phyloP scores from a whole-genome alignment of 2,329 filamentous ascomycete species.

The Cladosporium austrohemisphaericum region DNA sequence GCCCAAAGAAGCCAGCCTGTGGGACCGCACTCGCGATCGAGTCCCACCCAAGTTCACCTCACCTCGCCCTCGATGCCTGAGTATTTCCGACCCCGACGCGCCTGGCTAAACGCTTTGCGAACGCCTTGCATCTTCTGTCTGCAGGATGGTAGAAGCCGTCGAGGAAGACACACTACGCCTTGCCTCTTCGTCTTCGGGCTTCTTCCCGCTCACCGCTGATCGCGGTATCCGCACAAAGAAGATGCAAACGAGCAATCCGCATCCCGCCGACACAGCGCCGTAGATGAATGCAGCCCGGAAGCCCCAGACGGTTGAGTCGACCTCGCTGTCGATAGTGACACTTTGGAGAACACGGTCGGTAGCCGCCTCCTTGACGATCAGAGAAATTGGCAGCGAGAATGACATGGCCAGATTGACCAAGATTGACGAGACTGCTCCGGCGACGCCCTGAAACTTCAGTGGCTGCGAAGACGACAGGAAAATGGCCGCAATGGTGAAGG shows the following conservation, averaged over 20 bases:
- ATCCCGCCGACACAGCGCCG: constrained; percentile 28
- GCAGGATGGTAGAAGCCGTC: neutral
- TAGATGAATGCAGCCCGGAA: constrained; percentile 31
- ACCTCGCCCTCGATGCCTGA: neutral
- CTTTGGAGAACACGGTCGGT: neutral
- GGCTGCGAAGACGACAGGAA: constrained; percentile 33
- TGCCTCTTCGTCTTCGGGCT: constrained; percentile 21
- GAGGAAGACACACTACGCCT: neutral
- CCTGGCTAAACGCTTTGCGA: neutral
- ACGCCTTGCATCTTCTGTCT: neutral
- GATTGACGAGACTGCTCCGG: constrained; percentile 34
- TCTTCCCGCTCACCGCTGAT: constrained; percentile 20
- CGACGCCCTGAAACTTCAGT: constrained; percentile 32
- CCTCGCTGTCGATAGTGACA: neutral
- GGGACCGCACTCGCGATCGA: constrained; percentile 1
- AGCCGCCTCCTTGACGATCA: constrained; percentile 24
- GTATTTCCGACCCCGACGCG: neutral
- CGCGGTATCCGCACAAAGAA: constrained; percentile 30
- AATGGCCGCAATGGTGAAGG: constrained; percentile 34
- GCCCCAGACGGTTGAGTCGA: constrained; percentile 16
- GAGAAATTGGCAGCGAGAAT: constrained; percentile 33
- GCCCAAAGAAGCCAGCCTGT: constrained; percentile 6
- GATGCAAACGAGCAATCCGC: constrained; percentile 27
- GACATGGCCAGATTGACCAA: constrained; percentile 37
- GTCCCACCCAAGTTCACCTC: neutral